Conservation (phyloP, 1,139 yeast species). For the Blastobotrys malaysiensis region DNA sequence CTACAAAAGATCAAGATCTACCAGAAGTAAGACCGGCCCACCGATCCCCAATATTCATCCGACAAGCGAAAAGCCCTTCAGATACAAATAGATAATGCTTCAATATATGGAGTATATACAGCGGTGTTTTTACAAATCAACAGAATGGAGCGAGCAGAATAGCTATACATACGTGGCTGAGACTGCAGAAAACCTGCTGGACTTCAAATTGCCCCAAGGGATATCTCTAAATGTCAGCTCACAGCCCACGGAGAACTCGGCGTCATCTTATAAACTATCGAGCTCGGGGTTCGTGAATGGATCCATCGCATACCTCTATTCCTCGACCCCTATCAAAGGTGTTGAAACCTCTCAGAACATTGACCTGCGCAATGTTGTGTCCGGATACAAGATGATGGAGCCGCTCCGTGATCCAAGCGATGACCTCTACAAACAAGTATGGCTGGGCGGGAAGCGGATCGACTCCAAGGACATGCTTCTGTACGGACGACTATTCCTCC, state of each 20-base stretch:
- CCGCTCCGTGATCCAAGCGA: constrained; percentile 34
- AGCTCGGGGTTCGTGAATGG: constrained; percentile 71
- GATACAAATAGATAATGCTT: constrained; percentile 44
- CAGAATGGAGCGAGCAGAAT: constrained; percentile 75
- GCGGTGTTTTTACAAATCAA: constrained; percentile 59
- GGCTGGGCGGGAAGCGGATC: constrained; percentile 32
- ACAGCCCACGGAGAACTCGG: constrained; percentile 64
- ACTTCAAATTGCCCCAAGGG: constrained; percentile 71
- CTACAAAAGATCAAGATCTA: too few species aligned
- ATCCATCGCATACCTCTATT: constrained; percentile 74
- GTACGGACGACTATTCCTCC: constrained; percentile 86
- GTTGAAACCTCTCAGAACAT: constrained; percentile 50
- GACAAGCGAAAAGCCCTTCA: background rate
- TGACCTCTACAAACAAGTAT: constrained; percentile 26
- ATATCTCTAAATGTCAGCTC: constrained; percentile 64
- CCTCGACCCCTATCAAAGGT: constrained; percentile 52
- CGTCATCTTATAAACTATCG: constrained; percentile 68
- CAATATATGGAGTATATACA: constrained; percentile 82
- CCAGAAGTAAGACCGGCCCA: too few species aligned
- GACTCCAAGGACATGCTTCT: constrained; percentile 38
- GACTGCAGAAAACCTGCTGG: constrained; percentile 63
- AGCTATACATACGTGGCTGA: constrained; percentile 68
- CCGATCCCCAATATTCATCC: too few species aligned
- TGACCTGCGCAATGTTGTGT: constrained; percentile 65
- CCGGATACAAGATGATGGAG: constrained; percentile 65